These are phyloP conservation scores for Monosporascus sp. DNA, from an alignment of 2,329 filamentous ascomycete species.

Conservation along the genomic window DNA sequence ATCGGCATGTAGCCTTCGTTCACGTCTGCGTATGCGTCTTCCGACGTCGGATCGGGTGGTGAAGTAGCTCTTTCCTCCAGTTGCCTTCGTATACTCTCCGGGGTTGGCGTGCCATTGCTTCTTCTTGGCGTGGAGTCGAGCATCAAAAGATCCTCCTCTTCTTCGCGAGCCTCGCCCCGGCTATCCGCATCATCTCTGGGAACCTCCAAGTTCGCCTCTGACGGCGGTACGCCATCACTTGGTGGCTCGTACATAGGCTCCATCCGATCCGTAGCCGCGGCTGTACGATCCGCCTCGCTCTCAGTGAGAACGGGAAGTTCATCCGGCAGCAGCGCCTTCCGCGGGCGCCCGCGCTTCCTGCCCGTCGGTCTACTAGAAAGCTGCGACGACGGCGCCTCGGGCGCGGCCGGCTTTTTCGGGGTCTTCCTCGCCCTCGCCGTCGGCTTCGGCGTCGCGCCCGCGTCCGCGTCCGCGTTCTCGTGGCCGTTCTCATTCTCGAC, in stretches of 20 bases:
- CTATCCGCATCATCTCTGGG: not conserved
- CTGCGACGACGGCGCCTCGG: constrained; percentile 21
- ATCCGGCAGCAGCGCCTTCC: constrained; percentile 21
- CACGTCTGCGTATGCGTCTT: constrained; percentile 8
- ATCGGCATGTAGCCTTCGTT: constrained; percentile 15
- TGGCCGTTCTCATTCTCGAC: constrained; percentile 16
- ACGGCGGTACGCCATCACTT: not conserved
- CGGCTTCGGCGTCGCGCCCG: constrained; percentile 22
- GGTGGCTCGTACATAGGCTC: not conserved
- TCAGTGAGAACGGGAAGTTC: constrained; percentile 15
- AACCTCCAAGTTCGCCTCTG: not conserved
- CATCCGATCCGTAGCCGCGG: constrained; percentile 2
- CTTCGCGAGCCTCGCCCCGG: not conserved
- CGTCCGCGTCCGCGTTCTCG: constrained; percentile 14
- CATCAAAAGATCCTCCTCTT: not conserved
- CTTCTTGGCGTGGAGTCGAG: not conserved
- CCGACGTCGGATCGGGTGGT: not conserved
- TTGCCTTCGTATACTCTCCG: not conserved
- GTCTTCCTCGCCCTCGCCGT: constrained; percentile 20
- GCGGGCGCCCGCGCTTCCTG: constrained; percentile 26
- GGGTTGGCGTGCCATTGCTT: not conserved
- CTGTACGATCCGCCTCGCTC: constrained; percentile 5
- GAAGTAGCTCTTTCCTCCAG: not conserved
- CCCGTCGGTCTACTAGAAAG: constrained; percentile 17
- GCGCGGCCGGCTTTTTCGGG: constrained; percentile 15